A percentile compares a stretch with the other conserved stretches of the same genome.
Conservation (phyloP, 1,284 basidiomycete species). For the Naganishia liquefaciens region DNA sequence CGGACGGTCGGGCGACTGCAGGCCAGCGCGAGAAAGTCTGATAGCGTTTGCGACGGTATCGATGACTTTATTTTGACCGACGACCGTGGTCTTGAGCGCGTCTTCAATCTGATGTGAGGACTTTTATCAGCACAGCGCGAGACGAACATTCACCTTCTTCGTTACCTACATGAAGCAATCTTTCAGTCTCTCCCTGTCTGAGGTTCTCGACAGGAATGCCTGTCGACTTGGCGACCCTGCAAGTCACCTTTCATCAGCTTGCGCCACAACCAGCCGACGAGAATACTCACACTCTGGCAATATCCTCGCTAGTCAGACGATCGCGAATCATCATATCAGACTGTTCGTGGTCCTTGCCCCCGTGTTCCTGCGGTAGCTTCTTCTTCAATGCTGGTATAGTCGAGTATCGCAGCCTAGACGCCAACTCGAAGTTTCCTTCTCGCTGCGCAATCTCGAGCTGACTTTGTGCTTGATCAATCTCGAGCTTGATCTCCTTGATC, state of each 20-base stretch:
- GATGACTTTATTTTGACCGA: constrained; percentile 86
- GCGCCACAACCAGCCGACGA: background rate
- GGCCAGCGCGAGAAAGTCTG: constrained; percentile 82
- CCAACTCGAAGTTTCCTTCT: constrained; percentile 76
- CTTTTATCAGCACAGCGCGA: constrained; percentile 19
- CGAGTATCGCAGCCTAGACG: constrained; percentile 76
- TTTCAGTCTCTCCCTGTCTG: constrained; percentile 84
- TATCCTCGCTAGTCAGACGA: constrained; percentile 82
- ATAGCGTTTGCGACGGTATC: constrained; percentile 80
- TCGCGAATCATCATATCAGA: constrained; percentile 71
- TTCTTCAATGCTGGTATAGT: constrained; percentile 78
- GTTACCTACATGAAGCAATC: constrained; percentile 74
- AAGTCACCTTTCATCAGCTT: background rate
- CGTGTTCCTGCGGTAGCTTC: constrained; percentile 72
- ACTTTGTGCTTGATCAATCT: constrained; percentile 79
- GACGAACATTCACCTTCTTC: background rate
- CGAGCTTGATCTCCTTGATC: constrained; percentile 60
- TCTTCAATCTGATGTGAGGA: constrained; percentile 72
- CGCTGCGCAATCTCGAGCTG: constrained; percentile 85
- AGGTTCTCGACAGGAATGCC: constrained; percentile 89
- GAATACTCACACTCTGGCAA: constrained; percentile 66
- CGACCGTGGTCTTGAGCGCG: constrained; percentile 68
- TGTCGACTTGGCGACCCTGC: constrained; percentile 73
- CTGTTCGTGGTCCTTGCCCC: constrained; percentile 56
- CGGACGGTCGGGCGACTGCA: constrained; percentile 81